Conservation (phyloP, 805 yeast genomes). For the Cyberlindnera saturnus region DNA sequence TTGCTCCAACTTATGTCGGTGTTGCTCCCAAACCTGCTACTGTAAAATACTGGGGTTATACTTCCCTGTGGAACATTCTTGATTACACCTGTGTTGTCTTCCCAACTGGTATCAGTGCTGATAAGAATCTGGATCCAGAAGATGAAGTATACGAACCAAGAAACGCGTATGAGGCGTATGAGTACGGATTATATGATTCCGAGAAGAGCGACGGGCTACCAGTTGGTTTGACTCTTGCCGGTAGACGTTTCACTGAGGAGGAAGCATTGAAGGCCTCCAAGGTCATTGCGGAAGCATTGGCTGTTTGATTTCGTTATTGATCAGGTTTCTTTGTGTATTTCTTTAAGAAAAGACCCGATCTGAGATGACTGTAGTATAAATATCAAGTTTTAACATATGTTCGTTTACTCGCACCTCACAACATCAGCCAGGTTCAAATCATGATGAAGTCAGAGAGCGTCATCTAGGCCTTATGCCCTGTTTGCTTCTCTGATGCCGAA, state of each 20-base stretch:
- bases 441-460: too few species aligned
- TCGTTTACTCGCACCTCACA: too few species aligned
- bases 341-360: too few species aligned
- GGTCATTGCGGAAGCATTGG: constrained; percentile 23
- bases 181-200: constrained; percentile 26
- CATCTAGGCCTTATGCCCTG: too few species aligned
- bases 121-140: constrained; percentile 20
- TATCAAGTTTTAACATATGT: too few species aligned
- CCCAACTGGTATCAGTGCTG: constrained; percentile 41
- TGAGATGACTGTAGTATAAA: too few species aligned
- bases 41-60: constrained; percentile 73
- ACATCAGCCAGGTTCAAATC: too few species aligned
- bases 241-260: constrained; percentile 45
- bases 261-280: constrained; percentile 39
- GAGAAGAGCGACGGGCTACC: constrained; percentile 49
- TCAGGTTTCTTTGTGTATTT: too few species aligned
- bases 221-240: constrained; percentile 42
- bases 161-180: constrained; percentile 27
- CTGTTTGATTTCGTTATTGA: neutral
- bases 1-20: constrained; percentile 60
- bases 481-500: neutral
- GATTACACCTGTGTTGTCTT: constrained; percentile 61
- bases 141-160: constrained; percentile 5
- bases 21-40: constrained; percentile 62
- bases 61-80: constrained; percentile 61